Evolutionary conservation across 768 basidiomycete genomes (phyloP), one percentile per base, ranked within the genome.

Genomic region (Hydnum rufescens): DNA sequence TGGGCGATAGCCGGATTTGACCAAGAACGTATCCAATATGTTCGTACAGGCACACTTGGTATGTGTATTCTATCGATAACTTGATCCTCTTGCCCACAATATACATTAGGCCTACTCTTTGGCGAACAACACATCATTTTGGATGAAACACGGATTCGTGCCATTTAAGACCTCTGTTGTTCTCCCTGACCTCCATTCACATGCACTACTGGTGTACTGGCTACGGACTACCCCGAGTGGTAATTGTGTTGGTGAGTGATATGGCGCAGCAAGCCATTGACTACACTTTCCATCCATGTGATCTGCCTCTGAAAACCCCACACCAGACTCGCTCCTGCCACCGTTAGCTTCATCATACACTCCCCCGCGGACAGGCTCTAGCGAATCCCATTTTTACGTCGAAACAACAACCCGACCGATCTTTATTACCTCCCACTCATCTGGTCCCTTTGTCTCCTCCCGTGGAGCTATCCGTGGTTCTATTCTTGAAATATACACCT

Each of bases 401-500:
- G 67, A 82, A 46, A 61, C 60, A 4, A 58, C 57, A 2, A 49
- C 60, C 1, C 47, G 52, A 4, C 49, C 64, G n/a, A 39, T 39
- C 36, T 18, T 62, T 64, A 50, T 59, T 59, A 2, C 59, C 62
- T 30, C 53, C 59, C 53, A 53, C 5, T 52, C 55, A 1, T 42
- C 49, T 1, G 55, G 62, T 0, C 66, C 65, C 3, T 64, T 64
- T 56, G 52, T 63, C n/a, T 55, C 55, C 4, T n/a, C n/a, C n/a
- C 36, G 1, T 22, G 13, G 13, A 13, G 36, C 1, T 13, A 39
- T 39, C 5, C 59, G 56, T 22, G 74, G 75, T 5, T 53, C 83
- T 18, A 66, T 71, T 42, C 66, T 88, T 51, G 72, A 68, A 2
- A 65, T 88, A 4, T 76, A 80, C 59, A 71, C 76, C 0, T 72